Conservation (phyloP, 2,329 filamentous ascomycete genomes). For the Magnaporthiopsis rhizophila region DNA sequence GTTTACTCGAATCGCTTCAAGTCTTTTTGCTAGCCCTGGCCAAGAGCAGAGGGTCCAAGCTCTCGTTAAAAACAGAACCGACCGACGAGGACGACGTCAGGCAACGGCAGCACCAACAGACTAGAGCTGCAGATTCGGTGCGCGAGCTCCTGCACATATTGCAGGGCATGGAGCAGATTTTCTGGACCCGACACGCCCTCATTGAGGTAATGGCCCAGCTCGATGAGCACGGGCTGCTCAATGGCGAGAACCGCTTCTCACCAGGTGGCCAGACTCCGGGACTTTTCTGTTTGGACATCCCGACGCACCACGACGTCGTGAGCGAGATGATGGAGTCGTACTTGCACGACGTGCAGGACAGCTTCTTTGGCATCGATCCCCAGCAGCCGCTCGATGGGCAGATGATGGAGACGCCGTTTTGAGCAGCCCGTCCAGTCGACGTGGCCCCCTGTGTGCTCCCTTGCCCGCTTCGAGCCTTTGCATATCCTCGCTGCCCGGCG, state of each 20-base stretch:
- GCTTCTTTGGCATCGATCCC: slow-evolving; percentile 11
- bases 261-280: slow-evolving; percentile 12
- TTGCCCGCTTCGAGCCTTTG: too few relatives aligned
- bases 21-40: slow-evolving; percentile 17
- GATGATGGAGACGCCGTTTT: background rate
- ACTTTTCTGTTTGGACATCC: slow-evolving; percentile 14
- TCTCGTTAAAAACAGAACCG: background rate
- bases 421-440: too few relatives aligned
- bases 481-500: too few relatives aligned
- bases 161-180: slow-evolving; percentile 20
- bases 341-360: slow-evolving; percentile 14
- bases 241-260: slow-evolving; percentile 13
- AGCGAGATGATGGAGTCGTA: slow-evolving; percentile 16
- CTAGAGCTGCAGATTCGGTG: slow-evolving; percentile 10
- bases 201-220: slow-evolving; percentile 19
- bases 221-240: slow-evolving; percentile 16
- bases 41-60: slow-evolving; percentile 9
- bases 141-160: slow-evolving; percentile 15
- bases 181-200: slow-evolving; percentile 17
- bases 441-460: too few relatives aligned
- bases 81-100: background rate
- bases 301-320: slow-evolving; percentile 13
- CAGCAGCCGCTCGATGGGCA: background rate
- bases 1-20: slow-evolving; percentile 18
- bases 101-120: background rate